Percentiles rank a stretch among this genome's conserved stretches.
Evolutionary conservation across 176 grass and related monocot genomes (phyloP).

Genomic region (Musa beccarii): DNA sequence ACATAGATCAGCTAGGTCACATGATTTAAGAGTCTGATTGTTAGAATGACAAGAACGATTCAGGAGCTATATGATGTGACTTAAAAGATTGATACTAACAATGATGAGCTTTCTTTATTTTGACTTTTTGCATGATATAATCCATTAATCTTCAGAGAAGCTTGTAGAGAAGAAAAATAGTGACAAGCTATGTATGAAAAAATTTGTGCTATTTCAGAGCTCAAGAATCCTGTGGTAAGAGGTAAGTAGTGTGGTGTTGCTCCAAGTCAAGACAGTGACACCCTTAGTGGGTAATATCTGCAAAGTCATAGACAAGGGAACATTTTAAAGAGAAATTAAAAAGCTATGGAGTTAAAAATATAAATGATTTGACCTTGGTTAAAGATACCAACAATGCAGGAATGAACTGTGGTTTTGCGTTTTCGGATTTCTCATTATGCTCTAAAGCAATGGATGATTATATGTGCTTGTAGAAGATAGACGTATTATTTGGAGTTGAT

Average conservation of each 20-base stretch:
- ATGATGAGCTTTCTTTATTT: no score
- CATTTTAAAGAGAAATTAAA: constrained; percentile 71
- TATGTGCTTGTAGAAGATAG: constrained; percentile 67
- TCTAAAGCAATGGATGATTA: constrained; percentile 84
- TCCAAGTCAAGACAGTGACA: constrained; percentile 88
- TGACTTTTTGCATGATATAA: no score
- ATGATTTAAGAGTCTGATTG: no score
- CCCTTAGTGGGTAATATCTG: constrained; percentile 93
- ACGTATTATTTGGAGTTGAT: constrained; percentile 78
- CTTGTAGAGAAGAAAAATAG: no score
- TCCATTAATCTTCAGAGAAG: no score
- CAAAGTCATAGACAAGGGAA: constrained; percentile 95
- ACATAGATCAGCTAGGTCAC: no score
- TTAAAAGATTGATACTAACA: no score
- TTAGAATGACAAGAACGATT: no score
- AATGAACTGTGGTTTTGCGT: constrained; percentile 85
- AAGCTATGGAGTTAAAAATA: constrained; percentile 46
- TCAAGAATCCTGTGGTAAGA: constrained; percentile 62
- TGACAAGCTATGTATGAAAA: no score
- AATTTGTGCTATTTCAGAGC: constrained; percentile 38
- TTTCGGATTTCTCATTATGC: constrained; percentile 82
- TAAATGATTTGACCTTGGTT: constrained; percentile 64
- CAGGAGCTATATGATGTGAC: no score
- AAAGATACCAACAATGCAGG: constrained; percentile 73
- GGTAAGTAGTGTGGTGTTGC: constrained; percentile 82